phyloP scores from a whole-genome alignment of 2,329 filamentous ascomycete species.

The Furcasterigmium sp. region DNA sequence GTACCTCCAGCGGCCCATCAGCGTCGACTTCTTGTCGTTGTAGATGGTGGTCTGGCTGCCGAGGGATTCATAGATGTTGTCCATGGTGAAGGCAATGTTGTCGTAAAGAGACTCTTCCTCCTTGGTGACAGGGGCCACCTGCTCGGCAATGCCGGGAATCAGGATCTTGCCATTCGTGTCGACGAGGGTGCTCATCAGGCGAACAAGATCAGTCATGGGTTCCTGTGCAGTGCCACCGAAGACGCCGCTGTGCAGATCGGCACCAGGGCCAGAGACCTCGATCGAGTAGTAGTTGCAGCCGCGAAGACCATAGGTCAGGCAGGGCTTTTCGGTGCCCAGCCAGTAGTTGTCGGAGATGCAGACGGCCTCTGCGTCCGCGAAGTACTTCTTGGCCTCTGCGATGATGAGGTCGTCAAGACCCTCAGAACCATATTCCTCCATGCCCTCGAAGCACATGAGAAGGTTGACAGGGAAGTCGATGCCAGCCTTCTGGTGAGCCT shows the following conservation, averaged over 20 bases:
- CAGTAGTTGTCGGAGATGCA: slow-evolving; percentile 99
- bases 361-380: slow-evolving; percentile 91
- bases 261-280: slow-evolving; percentile 83
- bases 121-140: slow-evolving; percentile 81
- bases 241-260: slow-evolving; percentile 93
- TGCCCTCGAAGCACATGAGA: slow-evolving; percentile 98
- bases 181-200: slow-evolving; percentile 76
- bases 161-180: slow-evolving; percentile 88
- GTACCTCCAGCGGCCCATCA: slow-evolving; percentile 95
- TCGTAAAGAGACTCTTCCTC: slow-evolving; percentile 88
- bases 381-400: slow-evolving; percentile 86
- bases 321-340: slow-evolving; percentile 98
- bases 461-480: slow-evolving; percentile 96
- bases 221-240: slow-evolving; percentile 96
- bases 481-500: slow-evolving; percentile 92
- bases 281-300: slow-evolving; percentile 98
- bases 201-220: slow-evolving; percentile 94
- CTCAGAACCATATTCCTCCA: slow-evolving; percentile 98
- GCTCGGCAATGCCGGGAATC: slow-evolving; percentile 89
- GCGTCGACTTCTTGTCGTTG: slow-evolving; percentile 80
- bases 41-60: slow-evolving; percentile 85
- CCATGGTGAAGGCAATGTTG: slow-evolving; percentile 91
- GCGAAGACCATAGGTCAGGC: slow-evolving; percentile 92
- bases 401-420: slow-evolving; percentile 93
- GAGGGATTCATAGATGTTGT: slow-evolving; percentile 86